Base-by-base conservation (phyloP, 306 rosid genomes). In the Prunus mongolica region DNA sequence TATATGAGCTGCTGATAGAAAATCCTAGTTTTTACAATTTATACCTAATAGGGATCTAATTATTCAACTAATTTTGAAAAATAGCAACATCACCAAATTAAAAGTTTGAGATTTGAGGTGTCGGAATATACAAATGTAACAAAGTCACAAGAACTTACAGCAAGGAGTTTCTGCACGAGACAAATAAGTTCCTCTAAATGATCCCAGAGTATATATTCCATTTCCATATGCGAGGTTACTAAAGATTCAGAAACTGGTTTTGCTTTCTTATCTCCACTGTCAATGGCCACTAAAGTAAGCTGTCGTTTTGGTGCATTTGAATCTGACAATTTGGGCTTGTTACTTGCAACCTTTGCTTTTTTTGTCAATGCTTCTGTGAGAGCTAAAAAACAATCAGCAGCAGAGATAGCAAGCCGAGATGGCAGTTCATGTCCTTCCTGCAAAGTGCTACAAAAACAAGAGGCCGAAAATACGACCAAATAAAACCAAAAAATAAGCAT, bases 341-440 rank as follows among this genome's bases (percentile, higher is more conserved):
- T 84, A 67, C 74, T 78, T 49, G 80, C 81, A 85, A 80, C 80
- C 69, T 77, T 84, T 7, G 82, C 58, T 61, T 72, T 73, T 75
- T 78, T 89, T 14, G 89, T 82, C 60, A 91, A 72, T 32, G 94
- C 89, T 78, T 85, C 90, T 8, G 96, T 84, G 73, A 91, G 81
- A 79, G 89, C 71, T 82, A 91, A 72, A 67, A 91, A 66, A 82
- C 98, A 91, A 85, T 94, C 98, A 61, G 95, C 93, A 5, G 97
- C 96, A 61, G 91, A 88, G 71, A 92, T 88, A 24, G 91, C 87
- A 64, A 94, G 97, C 76, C 98, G 96, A 67, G 98, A 86, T 51
- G 98, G 98, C 72, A 94, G 81, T 83, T 94, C 96, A 86, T 85
- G 92, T 69, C 96, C 96, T 77, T 86, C 96, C 89, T 86, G 93